Conservation (phyloP, 345 rosid species). For the Salix caprea region DNA sequence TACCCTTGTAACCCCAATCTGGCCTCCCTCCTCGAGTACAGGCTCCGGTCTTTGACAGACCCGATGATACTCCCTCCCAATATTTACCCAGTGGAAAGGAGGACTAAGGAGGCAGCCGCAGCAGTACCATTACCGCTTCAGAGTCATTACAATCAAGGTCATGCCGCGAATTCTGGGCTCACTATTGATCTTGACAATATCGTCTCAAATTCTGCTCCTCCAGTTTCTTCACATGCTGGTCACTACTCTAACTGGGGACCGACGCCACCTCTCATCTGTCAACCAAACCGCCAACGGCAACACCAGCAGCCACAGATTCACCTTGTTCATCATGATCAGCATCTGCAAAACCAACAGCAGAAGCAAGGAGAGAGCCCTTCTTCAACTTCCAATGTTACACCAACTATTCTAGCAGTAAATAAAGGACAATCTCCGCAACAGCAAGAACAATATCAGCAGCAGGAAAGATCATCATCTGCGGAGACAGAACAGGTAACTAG, state of each 20-base stretch:
- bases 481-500: slow-evolving; percentile 35
- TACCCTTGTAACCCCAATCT: slow-evolving; percentile 93
- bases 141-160: slow-evolving; percentile 20
- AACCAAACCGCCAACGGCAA: slow-evolving; percentile 11
- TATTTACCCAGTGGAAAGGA: slow-evolving; percentile 19
- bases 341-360: background rate
- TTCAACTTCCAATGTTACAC: slow-evolving; percentile 11
- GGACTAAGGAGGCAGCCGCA: slow-evolving; percentile 21
- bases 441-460: slow-evolving; percentile 21
- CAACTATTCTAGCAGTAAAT: slow-evolving; percentile 27
- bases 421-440: slow-evolving; percentile 22
- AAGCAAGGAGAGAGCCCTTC: slow-evolving; percentile 21
- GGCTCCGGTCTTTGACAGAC: slow-evolving; percentile 68
- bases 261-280: slow-evolving; percentile 17
- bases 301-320: slow-evolving; percentile 10
- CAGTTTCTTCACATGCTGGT: slow-evolving; percentile 16
- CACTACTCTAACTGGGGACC: slow-evolving; percentile 31
- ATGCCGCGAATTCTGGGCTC: slow-evolving; percentile 23
- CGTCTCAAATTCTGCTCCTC: slow-evolving; percentile 11
- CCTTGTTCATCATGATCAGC: slow-evolving; percentile 3
- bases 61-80: slow-evolving; percentile 21
- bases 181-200: slow-evolving; percentile 29
- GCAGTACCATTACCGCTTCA: slow-evolving; percentile 18
- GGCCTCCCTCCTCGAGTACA: slow-evolving; percentile 72
- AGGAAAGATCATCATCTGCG: slow-evolving; percentile 48